Percentiles rank a stretch among this genome's conserved stretches.
Conservation (phyloP, 148 eudicot genomes). For the Vaccinium vitisidaea region DNA sequence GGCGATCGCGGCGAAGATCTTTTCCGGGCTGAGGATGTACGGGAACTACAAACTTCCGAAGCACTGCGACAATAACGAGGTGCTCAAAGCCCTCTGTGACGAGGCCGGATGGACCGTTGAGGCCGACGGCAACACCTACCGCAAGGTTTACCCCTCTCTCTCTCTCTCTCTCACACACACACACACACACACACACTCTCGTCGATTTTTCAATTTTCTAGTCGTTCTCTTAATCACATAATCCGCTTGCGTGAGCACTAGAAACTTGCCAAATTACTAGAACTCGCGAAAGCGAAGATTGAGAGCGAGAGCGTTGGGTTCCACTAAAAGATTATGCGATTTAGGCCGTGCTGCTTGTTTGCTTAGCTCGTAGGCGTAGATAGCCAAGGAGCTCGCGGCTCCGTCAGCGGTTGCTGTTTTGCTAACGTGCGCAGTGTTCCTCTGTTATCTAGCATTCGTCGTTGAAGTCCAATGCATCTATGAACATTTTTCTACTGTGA, state of each 20-base stretch:
- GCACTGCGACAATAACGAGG: conserved; percentile 68
- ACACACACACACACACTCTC: no score
- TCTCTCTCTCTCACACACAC: not conserved
- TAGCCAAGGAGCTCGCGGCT: not conserved
- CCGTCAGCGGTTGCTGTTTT: not conserved
- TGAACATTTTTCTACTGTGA: not conserved
- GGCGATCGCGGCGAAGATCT: conserved; percentile 58
- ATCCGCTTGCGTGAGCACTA: no score
- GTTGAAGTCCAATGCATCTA: not conserved
- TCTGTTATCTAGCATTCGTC: not conserved
- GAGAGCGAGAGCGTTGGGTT: no score
- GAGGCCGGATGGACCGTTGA: conserved; percentile 70
- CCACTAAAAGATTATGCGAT: no score
- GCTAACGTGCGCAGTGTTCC: not conserved
- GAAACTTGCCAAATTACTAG: no score
- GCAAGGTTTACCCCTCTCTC: conserved; percentile 36
- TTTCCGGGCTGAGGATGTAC: conserved; percentile 50
- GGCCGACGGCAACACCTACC: conserved; percentile 61
- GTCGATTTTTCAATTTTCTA: no score
- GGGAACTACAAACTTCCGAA: conserved; percentile 55
- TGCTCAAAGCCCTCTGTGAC: conserved; percentile 53
- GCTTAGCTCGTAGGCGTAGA: no score
- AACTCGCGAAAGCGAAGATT: no score
- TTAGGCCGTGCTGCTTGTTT: not conserved
- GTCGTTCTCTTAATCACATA: no score